Conservation (phyloP, 495 filamentous ascomycete species). For the Hypoxylon fragiforme region DNA sequence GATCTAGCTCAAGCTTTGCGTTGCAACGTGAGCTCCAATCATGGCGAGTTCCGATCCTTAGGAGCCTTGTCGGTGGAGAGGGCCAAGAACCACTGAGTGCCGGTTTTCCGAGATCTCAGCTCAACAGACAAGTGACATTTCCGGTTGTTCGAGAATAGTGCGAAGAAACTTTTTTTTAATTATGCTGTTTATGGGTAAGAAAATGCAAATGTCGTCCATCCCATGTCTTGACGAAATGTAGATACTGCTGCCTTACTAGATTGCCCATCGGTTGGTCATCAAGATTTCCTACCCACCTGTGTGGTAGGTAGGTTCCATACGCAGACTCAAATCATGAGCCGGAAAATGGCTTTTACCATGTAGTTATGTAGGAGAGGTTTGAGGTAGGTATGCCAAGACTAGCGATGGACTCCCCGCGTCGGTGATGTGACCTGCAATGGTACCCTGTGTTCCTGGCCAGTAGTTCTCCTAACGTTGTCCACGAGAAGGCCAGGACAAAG, state of each 20-base stretch:
- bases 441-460: constrained; percentile 20
- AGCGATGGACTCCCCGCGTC: constrained; percentile 10
- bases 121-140: neutral
- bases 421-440: constrained; percentile 21
- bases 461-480: constrained; percentile 15
- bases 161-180: no score
- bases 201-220: no score
- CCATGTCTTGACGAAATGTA: no score
- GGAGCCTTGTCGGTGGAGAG: constrained; percentile 32
- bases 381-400: constrained; percentile 26
- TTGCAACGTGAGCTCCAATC: constrained; percentile 26
- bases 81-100: constrained; percentile 30
- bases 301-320: no score
- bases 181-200: no score
- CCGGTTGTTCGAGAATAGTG: neutral
- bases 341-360: constrained; percentile 14
- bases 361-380: no score
- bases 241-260: no score
- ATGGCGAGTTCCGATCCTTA: constrained; percentile 22
- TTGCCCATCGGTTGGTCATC: no score
- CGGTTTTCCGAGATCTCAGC: constrained; percentile 28
- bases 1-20: constrained; percentile 13
- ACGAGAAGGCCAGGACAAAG: constrained; percentile 4
- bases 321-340: neutral
- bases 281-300: no score